A percentile compares a stretch with the other conserved stretches of the same genome.
Conservation (phyloP, 768 basidiomycete genomes). For the Hortiboletus flavorubellus region DNA sequence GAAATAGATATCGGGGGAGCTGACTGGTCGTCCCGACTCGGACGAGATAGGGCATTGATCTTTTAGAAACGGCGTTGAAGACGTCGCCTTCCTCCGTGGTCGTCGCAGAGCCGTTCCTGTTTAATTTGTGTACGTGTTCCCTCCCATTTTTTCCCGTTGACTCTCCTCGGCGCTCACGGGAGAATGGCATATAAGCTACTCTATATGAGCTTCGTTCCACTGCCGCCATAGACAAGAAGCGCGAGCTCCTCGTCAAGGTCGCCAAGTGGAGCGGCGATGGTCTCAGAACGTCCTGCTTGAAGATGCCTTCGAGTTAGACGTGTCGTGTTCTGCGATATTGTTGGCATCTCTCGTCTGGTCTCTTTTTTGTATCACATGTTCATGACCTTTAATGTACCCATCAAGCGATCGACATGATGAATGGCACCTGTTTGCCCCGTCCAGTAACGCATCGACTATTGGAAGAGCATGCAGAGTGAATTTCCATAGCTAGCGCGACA, state of each 20-base stretch:
- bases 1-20: not conserved
- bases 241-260: constrained; percentile 67
- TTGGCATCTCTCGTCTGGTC: not conserved
- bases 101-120: constrained; percentile 78
- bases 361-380: not conserved
- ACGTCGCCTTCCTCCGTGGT: constrained; percentile 69
- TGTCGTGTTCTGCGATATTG: not conserved
- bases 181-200: constrained; percentile 45
- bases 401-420: not conserved
- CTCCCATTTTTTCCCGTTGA: not conserved
- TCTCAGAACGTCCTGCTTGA: constrained; percentile 69
- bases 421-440: too few relatives aligned
- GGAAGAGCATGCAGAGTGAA: constrained; percentile 8
- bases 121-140: constrained; percentile 68
- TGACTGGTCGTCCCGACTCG: not conserved
- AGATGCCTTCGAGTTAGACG: constrained; percentile 61
- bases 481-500: constrained; percentile 25
- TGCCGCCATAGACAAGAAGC: constrained; percentile 72
- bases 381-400: not conserved
- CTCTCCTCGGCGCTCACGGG: not conserved
- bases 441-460: not conserved
- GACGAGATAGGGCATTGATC: constrained; percentile 59
- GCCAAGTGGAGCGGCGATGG: constrained; percentile 89
- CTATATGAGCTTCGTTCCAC: constrained; percentile 79
- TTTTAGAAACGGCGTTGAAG: constrained; percentile 59